Base-by-base conservation (phyloP, 2,329 filamentous ascomycete species). In the Fusarium tricinctum region DNA sequence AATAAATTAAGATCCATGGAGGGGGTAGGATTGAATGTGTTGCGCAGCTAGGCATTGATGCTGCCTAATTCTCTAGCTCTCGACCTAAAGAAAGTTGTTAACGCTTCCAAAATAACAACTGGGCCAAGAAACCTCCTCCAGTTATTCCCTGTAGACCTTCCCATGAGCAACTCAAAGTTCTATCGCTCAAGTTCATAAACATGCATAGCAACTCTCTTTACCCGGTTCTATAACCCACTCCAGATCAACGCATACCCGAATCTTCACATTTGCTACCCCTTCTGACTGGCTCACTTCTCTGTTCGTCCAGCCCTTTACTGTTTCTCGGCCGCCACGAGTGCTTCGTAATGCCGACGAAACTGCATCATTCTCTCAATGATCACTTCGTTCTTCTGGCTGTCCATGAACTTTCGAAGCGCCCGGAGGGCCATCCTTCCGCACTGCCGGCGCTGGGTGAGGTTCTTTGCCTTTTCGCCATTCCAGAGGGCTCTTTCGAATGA, bases 401-500 rank as follows among this genome's bases (percentile, higher is more conserved):
- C 43, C 45, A 58, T 45, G 4, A 61, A 61, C 1, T 45, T 58
- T 1, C 8, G 40, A 0, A 58, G 6, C 0, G 53, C 38, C 1
- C 52, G 53, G 1, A 61, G 33, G 0, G 58, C 8, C 23, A 35
- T 61, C 2, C 58, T 32, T 2, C 39, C 58, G 0, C 40, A 51
- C 4, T 46, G 32, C 2, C 23, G 8, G 1, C 23, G 23, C 20
- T 45, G 4, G 7, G 7, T 22, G 1, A 56, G 50, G 6, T 19
- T 22, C 4, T 22, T 47, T 9, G 33, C 42, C 7, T 40, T 46
- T 5, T 40, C 35, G 0, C 33, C 42, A 5, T 46, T 46, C 42
- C 20, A 35, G 17, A 59, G 5, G 3, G 56, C 56, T 14, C 8
- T 54, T 20, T 60, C 39, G 8, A 58, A 61, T 1, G 53, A 45